Base-by-base conservation (phyloP, 805 yeast species). In the Yarrowia alimentaria region DNA sequence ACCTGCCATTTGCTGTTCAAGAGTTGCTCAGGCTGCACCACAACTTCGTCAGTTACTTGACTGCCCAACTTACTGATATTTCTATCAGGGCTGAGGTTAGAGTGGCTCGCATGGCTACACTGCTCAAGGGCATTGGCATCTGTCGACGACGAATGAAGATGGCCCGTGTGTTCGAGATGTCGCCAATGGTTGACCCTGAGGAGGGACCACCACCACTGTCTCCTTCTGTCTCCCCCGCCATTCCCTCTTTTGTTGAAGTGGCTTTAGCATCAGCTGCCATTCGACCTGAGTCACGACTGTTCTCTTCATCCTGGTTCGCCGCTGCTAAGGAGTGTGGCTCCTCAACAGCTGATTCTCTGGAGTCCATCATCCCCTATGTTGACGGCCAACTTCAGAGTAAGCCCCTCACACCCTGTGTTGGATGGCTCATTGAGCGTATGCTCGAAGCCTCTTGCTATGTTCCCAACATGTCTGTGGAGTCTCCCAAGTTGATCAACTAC, bases 191-290 rank as follows among this genome's bases (percentile, higher is more conserved):
- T 8, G 20, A 28, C n/a, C 42, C 52, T 5, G 53, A 43, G 2
- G 54, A 47, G 12, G 53, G 50, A 22, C 18, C 51, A 7, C 30
- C 25, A 17, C 42, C 52, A 4, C 51, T 51, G 13, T 52, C 54
- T 22, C 38, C 52, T 7, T 52, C 42, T 8, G 55, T 35, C 8
- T 37, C 57, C 14, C 45, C 57, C 17, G 55, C 61, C 56, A 75
- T 90, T 14, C 96, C 97, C 4, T 84, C 95, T 1, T 83, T 89
- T 62, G 73, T 91, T 51, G 98, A 91, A 64, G 73, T 89, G 3
- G 86, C 93, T 11, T 70, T 90, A 26, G 71, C 77, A 0, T 78
- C 84, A 57, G 87, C 89, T 1, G 75, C 90, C 13, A 70, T 86
- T 24, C 74, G 91, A 1, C 96, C 96, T 0, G 93, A 85, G 60